Evolutionary conservation across 2,329 filamentous ascomycete genomes (phyloP).

Genomic region (Chrysoporthe cubensis): DNA sequence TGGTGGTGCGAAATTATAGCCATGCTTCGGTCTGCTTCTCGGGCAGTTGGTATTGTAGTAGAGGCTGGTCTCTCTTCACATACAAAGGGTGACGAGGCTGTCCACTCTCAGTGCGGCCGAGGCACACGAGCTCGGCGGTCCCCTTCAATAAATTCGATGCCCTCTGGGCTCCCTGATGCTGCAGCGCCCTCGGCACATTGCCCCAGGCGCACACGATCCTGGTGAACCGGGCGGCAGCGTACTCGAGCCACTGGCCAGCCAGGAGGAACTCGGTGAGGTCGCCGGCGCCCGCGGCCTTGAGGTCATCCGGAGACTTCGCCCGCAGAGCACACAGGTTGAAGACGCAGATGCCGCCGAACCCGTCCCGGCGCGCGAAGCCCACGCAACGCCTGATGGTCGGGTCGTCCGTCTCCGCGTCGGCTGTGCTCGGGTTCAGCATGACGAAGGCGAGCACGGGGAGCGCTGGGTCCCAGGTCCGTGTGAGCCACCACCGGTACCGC

Average conservation of each 20-base stretch:
- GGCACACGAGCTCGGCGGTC: background rate
- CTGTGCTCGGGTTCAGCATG: slow-evolving; percentile 8
- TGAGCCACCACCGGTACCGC: slow-evolving; percentile 2
- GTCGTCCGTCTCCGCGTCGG: slow-evolving; percentile 2
- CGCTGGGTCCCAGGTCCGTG: background rate
- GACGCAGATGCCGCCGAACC: background rate
- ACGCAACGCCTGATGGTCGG: background rate
- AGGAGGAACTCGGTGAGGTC: background rate
- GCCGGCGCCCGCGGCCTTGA: background rate
- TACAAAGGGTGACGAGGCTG: slow-evolving; percentile 2
- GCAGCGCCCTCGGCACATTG: background rate
- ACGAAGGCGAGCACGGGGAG: background rate
- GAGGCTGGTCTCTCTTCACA: background rate
- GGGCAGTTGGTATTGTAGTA: background rate
- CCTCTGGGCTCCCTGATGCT: background rate
- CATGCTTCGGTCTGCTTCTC: background rate
- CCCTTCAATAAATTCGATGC: background rate
- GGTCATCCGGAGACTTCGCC: background rate
- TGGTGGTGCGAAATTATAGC: background rate
- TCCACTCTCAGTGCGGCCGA: background rate
- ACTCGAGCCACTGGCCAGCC: background rate
- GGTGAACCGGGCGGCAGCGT: background rate
- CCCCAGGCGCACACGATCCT: background rate
- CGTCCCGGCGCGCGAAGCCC: background rate
- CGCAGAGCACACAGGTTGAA: slow-evolving; percentile 5